Conservation (phyloP, 2,329 filamentous ascomycete species). For the Phyllosticta capitalensis region DNA sequence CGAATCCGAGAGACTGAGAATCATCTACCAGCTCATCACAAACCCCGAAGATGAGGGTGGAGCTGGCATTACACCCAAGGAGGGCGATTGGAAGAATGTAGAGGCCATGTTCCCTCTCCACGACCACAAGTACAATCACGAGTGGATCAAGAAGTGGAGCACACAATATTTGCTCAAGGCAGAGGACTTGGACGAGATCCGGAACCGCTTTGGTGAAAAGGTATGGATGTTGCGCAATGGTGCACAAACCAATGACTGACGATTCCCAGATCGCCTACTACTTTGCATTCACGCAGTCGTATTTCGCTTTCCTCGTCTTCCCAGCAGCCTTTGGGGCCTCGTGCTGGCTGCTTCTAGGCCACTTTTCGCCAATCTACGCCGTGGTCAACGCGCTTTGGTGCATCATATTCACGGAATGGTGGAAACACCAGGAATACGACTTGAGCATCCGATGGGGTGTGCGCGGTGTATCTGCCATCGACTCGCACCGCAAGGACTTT, state of each 20-base stretch:
- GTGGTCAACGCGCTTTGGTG: conserved; percentile 75
- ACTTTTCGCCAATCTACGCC: conserved; percentile 75
- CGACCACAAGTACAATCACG: conserved; percentile 43
- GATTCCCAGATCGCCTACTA: conserved; percentile 68
- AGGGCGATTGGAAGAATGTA: conserved; percentile 41
- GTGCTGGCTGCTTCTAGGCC: conserved; percentile 72
- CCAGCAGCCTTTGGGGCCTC: conserved; percentile 68
- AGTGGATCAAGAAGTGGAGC: conserved; percentile 45
- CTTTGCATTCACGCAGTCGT: conserved; percentile 87
- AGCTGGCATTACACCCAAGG: conserved; percentile 42
- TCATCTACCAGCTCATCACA: conserved; percentile 69
- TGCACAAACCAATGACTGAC: conserved; percentile 1
- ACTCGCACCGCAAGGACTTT: conserved; percentile 69
- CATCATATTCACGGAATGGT: conserved; percentile 85
- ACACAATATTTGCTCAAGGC: conserved; percentile 36
- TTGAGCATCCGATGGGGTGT: conserved; percentile 83
- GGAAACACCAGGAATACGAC: conserved; percentile 88
- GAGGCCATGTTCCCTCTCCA: conserved; percentile 42
- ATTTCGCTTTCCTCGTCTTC: conserved; percentile 77
- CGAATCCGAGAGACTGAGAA: conserved; percentile 77
- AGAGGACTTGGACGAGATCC: conserved; percentile 42
- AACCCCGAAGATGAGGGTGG: conserved; percentile 39
- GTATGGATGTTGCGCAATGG: conserved; percentile 15
- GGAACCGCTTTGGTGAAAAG: conserved; percentile 42
- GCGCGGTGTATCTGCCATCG: conserved; percentile 70